phyloP scores from a whole-genome alignment of 208 protist genomes.

The Crithidia bombi region DNA sequence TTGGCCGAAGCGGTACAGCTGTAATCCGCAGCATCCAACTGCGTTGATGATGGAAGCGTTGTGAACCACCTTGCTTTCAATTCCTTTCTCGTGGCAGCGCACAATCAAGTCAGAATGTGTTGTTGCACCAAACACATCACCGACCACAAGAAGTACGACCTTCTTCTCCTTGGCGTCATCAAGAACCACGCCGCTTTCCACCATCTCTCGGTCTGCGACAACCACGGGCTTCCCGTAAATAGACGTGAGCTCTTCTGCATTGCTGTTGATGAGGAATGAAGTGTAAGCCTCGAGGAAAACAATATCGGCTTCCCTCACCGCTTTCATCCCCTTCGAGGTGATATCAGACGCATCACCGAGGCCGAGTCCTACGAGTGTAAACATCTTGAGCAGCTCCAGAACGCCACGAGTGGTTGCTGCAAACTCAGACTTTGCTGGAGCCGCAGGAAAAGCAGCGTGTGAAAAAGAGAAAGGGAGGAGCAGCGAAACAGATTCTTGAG shows the following conservation, averaged over 20 bases:
- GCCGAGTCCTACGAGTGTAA: conserved; percentile 97
- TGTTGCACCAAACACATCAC: conserved; percentile 99
- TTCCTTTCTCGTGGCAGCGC: conserved; percentile 89
- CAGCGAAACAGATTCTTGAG: conserved; percentile 18
- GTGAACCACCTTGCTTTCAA: conserved; percentile 95
- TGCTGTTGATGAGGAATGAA: conserved; percentile 95
- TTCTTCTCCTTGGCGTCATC: conserved; percentile 85
- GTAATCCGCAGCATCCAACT: conserved; percentile 97
- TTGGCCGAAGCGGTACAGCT: conserved; percentile 99
- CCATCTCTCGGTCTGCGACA: conserved; percentile 95
- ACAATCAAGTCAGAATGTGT: conserved; percentile 99
- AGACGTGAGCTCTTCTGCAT: conserved; percentile 70
- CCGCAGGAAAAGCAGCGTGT: not conserved
- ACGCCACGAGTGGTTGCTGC: not conserved
- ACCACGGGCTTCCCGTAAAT: conserved; percentile 93
- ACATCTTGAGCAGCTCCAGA: conserved; percentile 44
- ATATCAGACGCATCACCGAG: conserved; percentile 98
- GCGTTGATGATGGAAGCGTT: conserved; percentile 99
- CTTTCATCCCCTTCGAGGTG: conserved; percentile 96
- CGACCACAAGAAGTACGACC: conserved; percentile 98
- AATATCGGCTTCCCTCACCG: conserved; percentile 89
- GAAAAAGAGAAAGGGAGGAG: not conserved
- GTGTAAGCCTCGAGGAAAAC: conserved; percentile 99
- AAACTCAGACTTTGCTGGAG: not conserved
- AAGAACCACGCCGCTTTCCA: conserved; percentile 95